These are phyloP conservation scores for Komagataella phaffii DNA, from an alignment of 805 yeast genomes.

Conservation along the genomic window DNA sequence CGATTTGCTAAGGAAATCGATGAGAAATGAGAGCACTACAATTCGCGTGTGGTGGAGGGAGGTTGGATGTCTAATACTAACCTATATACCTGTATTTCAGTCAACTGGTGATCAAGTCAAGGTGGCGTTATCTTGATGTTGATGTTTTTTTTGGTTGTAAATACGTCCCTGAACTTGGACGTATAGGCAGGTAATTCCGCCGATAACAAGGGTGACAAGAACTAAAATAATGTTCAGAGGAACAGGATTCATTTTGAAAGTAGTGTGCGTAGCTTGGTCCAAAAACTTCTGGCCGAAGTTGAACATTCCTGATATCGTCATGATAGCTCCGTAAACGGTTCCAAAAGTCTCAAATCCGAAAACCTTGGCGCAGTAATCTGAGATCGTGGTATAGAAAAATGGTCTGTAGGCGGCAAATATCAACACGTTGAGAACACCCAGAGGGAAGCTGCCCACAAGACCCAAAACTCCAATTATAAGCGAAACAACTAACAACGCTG, in stretches of 20 bases:
- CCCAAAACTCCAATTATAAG: slow-evolving; percentile 34
- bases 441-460: slow-evolving; percentile 22
- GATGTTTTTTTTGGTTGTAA: slow-evolving; percentile 4
- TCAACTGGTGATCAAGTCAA: slow-evolving; percentile 1
- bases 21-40: neutral
- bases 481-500: slow-evolving; percentile 25
- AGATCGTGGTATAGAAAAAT: slow-evolving; percentile 82
- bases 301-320: slow-evolving; percentile 36
- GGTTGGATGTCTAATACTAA: neutral
- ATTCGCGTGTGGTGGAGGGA: neutral
- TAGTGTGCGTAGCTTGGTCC: slow-evolving; percentile 35
- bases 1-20: neutral
- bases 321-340: slow-evolving; percentile 47
- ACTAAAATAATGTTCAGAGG: slow-evolving; percentile 32
- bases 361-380: slow-evolving; percentile 85
- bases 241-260: slow-evolving; percentile 39
- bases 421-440: slow-evolving; percentile 30
- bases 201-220: slow-evolving; percentile 25
- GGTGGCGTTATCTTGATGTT: neutral
- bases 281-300: slow-evolving; percentile 33
- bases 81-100: neutral
- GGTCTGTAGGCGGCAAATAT: slow-evolving; percentile 56
- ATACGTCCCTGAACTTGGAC: slow-evolving; percentile 16
- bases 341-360: slow-evolving; percentile 92
- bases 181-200: slow-evolving; percentile 25